Evolutionary conservation across 352 stramenopile genomes (phyloP), one percentile per base, ranked within the genome.

Genomic region (Aphanomyces cochlioides): DNA sequence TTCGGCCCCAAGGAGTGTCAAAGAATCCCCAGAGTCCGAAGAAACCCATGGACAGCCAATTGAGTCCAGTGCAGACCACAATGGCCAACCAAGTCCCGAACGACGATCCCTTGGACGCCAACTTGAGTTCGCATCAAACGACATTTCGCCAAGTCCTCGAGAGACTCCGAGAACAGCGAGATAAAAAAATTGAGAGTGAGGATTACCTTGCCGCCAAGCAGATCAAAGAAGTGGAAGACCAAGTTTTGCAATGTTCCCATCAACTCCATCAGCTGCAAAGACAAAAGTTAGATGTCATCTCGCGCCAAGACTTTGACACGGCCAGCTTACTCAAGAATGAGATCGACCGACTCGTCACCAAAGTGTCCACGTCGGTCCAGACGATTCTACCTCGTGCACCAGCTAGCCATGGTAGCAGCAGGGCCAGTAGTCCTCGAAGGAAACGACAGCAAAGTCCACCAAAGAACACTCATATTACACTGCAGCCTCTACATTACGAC

Each of bases 261-360:
- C 40, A 56, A 36, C 59, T 67, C 2, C 7, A 39, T 21, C 59
- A 50, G 41, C 59, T 67, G 4, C 59, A 67, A 15, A 10, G 15
- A n/a, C 59, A 67, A 56, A 67, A 67, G 41, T 21, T 12, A 41
- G 19, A 19, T 5, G 59, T 56, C 19, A 21, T 67, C 8, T 19
- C 5, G 4, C 12, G 5, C n/a, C 41, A 67, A 56, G 38, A 67
- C 39, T 67, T 56, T 41, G 59, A 67, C 39, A 45, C 40, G 7
- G 59, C 59, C 19, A 56, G 41, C 19, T 34, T 67, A 0, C 38
- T 67, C 39, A 67, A 67, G 17, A 3, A 19, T 10, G 59, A 67
- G 28, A 67, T 67, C n/a, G 59, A 67, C 28, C 8, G 4, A 8
- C 13, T 67, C 12, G 8, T 56, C 3, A n/a, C n/a, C 59, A 10